Conservation (phyloP, 2,329 filamentous ascomycete genomes). For the Aspergillus melleus region DNA sequence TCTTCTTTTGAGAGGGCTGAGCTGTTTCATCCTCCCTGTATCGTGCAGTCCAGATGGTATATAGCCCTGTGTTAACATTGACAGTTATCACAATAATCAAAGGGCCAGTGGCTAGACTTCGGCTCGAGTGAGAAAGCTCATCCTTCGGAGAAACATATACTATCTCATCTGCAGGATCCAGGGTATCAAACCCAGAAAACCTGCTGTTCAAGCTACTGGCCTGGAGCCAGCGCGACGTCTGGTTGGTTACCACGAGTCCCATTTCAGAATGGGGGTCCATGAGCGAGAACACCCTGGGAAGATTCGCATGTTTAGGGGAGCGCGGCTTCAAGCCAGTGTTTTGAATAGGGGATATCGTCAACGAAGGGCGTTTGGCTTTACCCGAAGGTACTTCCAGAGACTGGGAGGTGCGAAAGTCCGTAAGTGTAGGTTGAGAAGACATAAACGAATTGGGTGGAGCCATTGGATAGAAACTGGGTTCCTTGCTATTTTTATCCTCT, state of each 20-base stretch:
- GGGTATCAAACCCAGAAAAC: conserved; percentile 51
- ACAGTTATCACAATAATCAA: conserved; percentile 77
- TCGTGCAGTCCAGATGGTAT: conserved; percentile 80
- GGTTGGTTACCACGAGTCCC: conserved; percentile 70
- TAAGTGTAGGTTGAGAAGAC: conserved; percentile 59
- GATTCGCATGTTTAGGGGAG: conserved; percentile 56
- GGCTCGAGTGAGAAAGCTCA: conserved; percentile 32
- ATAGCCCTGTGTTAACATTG: conserved; percentile 72
- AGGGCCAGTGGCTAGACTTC: conserved; percentile 45
- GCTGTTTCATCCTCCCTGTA: conserved; percentile 69
- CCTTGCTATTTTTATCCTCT: conserved; percentile 12
- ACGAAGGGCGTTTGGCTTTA: conserved; percentile 47
- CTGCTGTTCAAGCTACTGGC: conserved; percentile 24
- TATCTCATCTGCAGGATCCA: conserved; percentile 78
- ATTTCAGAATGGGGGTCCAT: conserved; percentile 84
- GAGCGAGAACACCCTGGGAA: conserved; percentile 71
- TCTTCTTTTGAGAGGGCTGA: conserved; percentile 42
- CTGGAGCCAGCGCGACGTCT: conserved; percentile 34
- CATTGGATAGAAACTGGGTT: conserved; percentile 32
- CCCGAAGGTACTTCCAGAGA: conserved; percentile 34
- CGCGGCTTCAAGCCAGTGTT: conserved; percentile 59
- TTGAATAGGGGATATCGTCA: conserved; percentile 51
- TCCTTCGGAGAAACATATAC: conserved; percentile 75
- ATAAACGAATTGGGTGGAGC: conserved; percentile 83
- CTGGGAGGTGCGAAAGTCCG: conserved; percentile 34